Conservation (phyloP, 176 grass and related monocot species). For the Themeda triandra region DNA sequence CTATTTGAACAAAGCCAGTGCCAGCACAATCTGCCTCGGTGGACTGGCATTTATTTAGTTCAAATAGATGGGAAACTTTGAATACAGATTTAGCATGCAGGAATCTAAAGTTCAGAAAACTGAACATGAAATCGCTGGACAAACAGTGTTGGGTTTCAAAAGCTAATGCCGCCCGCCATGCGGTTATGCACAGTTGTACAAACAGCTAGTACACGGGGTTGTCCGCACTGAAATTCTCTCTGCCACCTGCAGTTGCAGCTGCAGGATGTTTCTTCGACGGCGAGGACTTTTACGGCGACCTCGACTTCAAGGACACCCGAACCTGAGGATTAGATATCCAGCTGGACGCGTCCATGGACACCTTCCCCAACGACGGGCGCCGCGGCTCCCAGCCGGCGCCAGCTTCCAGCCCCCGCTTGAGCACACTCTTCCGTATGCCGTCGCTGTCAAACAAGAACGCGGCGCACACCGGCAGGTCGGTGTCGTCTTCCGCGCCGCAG, state of each 20-base stretch:
- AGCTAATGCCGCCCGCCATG: not conserved
- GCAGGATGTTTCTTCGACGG: slow-evolving; percentile 17
- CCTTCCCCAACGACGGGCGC: slow-evolving; percentile 27
- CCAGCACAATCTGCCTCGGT: not conserved
- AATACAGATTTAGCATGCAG: not conserved
- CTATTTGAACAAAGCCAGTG: not conserved
- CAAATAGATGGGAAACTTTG: not conserved
- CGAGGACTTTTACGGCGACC: slow-evolving; percentile 22
- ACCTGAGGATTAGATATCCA: slow-evolving; percentile 11
- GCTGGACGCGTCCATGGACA: slow-evolving; percentile 18
- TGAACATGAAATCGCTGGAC: not conserved
- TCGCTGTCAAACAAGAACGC: slow-evolving; percentile 81
- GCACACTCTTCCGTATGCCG: slow-evolving; percentile 38
- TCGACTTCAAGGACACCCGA: slow-evolving; percentile 38
- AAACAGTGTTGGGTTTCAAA: not conserved
- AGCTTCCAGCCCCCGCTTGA: slow-evolving; percentile 32
- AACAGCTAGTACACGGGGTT: not conserved
- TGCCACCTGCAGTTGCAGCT: not conserved
- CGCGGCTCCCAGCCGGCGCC: slow-evolving; percentile 17
- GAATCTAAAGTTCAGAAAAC: not conserved
- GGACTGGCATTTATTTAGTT: not conserved
- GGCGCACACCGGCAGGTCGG: slow-evolving; percentile 48
- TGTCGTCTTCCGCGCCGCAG: slow-evolving; percentile 35
- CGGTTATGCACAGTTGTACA: not conserved
- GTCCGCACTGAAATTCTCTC: slow-evolving; percentile 3